These are phyloP conservation scores for Heterobasidion occidentale DNA, from an alignment of 1,284 basidiomycete species.

Conservation along the genomic window DNA sequence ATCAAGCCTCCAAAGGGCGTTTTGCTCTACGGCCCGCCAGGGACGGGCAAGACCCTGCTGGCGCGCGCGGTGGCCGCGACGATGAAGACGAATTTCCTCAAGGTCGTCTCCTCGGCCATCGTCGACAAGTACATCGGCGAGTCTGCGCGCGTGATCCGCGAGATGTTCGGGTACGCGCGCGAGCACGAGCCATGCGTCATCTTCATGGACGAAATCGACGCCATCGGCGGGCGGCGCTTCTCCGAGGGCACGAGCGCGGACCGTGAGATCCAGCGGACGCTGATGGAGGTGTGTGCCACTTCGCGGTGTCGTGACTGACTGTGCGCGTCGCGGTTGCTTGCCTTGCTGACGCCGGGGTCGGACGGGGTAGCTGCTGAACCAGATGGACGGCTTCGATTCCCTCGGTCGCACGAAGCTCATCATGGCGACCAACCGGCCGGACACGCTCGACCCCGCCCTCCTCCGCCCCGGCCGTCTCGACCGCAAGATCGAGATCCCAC, in stretches of 20 bases:
- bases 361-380: slow-evolving; percentile 75
- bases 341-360: neutral
- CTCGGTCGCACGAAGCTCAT: slow-evolving; percentile 95
- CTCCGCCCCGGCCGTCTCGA: slow-evolving; percentile 95
- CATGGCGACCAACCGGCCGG: slow-evolving; percentile 97
- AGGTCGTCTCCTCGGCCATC: slow-evolving; percentile 98
- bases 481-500: slow-evolving; percentile 96
- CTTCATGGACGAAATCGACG: slow-evolving; percentile 99
- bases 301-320: neutral
- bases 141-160: slow-evolving; percentile 87
- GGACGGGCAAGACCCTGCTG: slow-evolving; percentile 93
- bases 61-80: slow-evolving; percentile 96
- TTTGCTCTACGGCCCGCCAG: slow-evolving; percentile 88
- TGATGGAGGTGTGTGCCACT: slow-evolving; percentile 80
- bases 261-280: slow-evolving; percentile 95
- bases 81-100: slow-evolving; percentile 94
- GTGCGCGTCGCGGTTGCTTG: neutral
- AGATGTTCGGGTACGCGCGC: slow-evolving; percentile 97
- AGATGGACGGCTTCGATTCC: slow-evolving; percentile 99
- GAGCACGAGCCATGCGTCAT: slow-evolving; percentile 99
- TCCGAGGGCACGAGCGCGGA: slow-evolving; percentile 98
- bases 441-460: slow-evolving; percentile 95
- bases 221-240: slow-evolving; percentile 93
- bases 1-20: slow-evolving; percentile 96
- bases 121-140: slow-evolving; percentile 99